These are phyloP conservation scores for Pilasporangium apinafurcum DNA, from an alignment of 352 stramenopile genomes.

Conservation along the genomic window DNA sequence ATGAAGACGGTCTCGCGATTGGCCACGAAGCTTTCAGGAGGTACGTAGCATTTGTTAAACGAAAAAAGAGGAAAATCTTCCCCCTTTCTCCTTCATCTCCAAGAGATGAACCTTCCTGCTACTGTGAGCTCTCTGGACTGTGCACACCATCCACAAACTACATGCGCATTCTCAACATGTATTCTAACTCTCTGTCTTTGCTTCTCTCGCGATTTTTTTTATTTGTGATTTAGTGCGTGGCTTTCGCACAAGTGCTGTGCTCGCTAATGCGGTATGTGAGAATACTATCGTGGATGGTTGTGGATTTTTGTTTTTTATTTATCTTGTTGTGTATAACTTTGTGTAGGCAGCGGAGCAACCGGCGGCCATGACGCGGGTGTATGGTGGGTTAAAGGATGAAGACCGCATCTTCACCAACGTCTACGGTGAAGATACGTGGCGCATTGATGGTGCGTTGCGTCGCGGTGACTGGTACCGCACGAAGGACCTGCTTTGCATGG, in stretches of 20 bases:
- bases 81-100: too few species aligned
- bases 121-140: too few species aligned
- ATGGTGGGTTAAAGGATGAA: conserved; percentile 96
- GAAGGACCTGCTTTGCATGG: conserved; percentile 98
- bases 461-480: conserved; percentile 96
- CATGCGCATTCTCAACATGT: conserved; percentile 2
- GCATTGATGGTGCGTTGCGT: conserved; percentile 82
- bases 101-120: too few species aligned
- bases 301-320: not conserved
- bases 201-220: conserved; percentile 1
- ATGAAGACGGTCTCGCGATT: conserved; percentile 6
- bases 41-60: too few species aligned
- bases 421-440: conserved; percentile 95
- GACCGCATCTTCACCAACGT: conserved; percentile 99
- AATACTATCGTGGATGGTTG: not conserved
- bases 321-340: not conserved
- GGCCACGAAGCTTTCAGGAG: conserved; percentile 8
- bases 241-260: conserved; percentile 21
- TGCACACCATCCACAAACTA: too few species aligned
- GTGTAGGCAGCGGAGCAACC: conserved; percentile 32
- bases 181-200: not conserved
- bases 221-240: not conserved
- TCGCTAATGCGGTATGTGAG: conserved; percentile 27
- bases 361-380: conserved; percentile 73
- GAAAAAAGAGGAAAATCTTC: too few species aligned